These are phyloP conservation scores for Podospora bellae-mahoneyi DNA, from an alignment of 495 filamentous ascomycete species.

Conservation along the genomic window DNA sequence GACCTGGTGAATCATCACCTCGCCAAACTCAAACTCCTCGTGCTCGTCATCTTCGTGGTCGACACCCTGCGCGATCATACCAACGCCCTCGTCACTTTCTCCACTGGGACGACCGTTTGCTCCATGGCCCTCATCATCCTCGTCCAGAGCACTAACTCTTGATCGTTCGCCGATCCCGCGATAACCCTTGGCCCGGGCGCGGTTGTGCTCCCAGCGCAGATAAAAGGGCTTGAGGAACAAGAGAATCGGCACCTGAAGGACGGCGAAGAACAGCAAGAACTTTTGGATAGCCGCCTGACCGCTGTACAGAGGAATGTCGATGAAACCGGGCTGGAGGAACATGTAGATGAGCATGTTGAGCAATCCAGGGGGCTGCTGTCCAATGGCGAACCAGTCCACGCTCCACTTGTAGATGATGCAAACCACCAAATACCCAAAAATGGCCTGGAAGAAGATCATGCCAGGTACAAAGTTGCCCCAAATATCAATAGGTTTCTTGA, in stretches of 20 bases:
- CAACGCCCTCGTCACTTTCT: conserved; percentile 77
- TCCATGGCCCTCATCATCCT: conserved; percentile 66
- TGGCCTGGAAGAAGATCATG: conserved; percentile 99
- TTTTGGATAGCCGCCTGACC: conserved; percentile 75
- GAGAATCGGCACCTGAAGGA: conserved; percentile 82
- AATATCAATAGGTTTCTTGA: conserved; percentile 89
- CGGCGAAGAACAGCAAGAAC: conserved; percentile 74
- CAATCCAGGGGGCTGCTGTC: conserved; percentile 71
- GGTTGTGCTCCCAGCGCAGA: conserved; percentile 88
- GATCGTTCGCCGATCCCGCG: conserved; percentile 85
- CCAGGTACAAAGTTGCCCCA: conserved; percentile 96
- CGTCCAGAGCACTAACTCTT: conserved; percentile 79
- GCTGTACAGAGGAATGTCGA: conserved; percentile 66
- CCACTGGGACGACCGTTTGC: conserved; percentile 59
- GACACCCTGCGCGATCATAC: conserved; percentile 83
- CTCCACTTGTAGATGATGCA: conserved; percentile 97
- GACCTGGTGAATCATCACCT: conserved; percentile 97
- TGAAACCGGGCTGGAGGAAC: conserved; percentile 82
- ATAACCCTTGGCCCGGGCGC: conserved; percentile 81
- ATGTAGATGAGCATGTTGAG: conserved; percentile 99
- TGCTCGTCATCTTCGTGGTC: conserved; percentile 69
- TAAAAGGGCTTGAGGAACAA: conserved; percentile 95
- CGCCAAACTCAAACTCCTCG: conserved; percentile 93
- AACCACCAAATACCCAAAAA: conserved; percentile 95
- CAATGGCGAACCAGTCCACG: conserved; percentile 73